Evolutionary conservation across 2,329 filamentous ascomycete genomes (phyloP), one percentile per base, ranked within the genome.

Genomic region (Botrytis porri): DNA sequence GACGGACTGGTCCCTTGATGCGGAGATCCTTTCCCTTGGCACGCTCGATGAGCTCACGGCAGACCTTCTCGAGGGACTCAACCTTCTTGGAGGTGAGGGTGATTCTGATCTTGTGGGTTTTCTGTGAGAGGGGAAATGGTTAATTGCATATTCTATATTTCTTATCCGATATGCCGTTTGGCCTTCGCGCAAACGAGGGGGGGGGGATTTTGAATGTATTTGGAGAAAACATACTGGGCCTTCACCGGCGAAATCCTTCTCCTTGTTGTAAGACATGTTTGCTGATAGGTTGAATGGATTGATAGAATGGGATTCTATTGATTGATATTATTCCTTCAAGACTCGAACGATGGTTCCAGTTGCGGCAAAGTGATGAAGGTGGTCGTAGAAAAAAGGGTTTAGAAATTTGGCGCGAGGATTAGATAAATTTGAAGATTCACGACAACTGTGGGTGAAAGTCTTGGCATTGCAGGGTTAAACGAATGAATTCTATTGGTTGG

Each of bases 71-170:
- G 83, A 98, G 93, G 80, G 94, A 91, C 83, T 91, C 88, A 83
- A 98, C 95, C 88, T 98, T 98, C 88, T 93, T 93, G 82, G 90
- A 93, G 85, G 95, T 96, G 82, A 98, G 89, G 85, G 95, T 98
- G 90, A 98, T 98, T 84, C 95, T 93, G 90, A 97, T 97, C 88
- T 95, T 94, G 92, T 97, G 94, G 88, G 92, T 92, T 91, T 97
- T 97, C 90, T 92, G 14, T 22, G n/a, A n/a, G 4, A 43, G 65
- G 25, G 59, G 39, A 32, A 22, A 16, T 45, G 60, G 51, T 45
- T 64, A 71, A 73, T 65, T 76, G 66, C n/a, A 39, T 32, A 25
- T 29, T 25, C 8, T 51, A 10, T 29, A 41, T 57, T 41, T 67
- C 14, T 9, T 9, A 35, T 37, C 29, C 35, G 62, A 71, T 45